Percentiles rank a stretch among this genome's conserved stretches.
Conservation (phyloP, 2,329 filamentous ascomycete genomes). For the Colletotrichum lini region DNA sequence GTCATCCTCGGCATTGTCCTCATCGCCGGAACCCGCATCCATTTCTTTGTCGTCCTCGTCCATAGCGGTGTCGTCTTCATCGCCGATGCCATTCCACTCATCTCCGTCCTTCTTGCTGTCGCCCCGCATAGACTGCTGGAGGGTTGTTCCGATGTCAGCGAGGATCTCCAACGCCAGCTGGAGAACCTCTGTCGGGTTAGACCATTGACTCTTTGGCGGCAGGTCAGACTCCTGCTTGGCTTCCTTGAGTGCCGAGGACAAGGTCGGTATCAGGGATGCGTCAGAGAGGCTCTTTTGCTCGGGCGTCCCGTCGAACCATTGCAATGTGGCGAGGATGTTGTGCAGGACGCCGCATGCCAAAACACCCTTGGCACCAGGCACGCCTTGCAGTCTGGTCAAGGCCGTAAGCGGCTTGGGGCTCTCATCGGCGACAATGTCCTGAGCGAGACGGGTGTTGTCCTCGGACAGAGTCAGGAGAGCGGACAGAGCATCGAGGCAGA, state of each 20-base stretch:
- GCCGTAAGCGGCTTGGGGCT: constrained; percentile 63
- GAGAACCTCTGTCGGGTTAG: constrained; percentile 61
- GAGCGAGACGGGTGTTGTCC: constrained; percentile 68
- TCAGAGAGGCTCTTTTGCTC: constrained; percentile 65
- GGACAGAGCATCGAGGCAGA: constrained; percentile 64
- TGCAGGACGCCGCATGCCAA: constrained; percentile 74
- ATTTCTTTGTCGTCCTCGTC: constrained; percentile 52
- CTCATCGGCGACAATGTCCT: constrained; percentile 67
- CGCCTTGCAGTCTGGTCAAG: constrained; percentile 64
- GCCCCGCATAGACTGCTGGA: constrained; percentile 64
- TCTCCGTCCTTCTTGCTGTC: constrained; percentile 52
- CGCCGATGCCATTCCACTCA: constrained; percentile 57
- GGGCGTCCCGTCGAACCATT: constrained; percentile 67
- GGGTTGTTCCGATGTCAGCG: constrained; percentile 73
- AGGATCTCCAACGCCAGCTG: constrained; percentile 73
- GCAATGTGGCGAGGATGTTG: constrained; percentile 70
- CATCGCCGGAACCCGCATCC: constrained; percentile 53
- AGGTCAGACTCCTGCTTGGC: constrained; percentile 47
- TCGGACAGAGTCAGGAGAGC: constrained; percentile 73
- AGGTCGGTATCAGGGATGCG: constrained; percentile 62
- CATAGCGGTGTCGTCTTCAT: constrained; percentile 56
- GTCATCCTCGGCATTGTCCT: constrained; percentile 54
- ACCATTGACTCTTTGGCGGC: constrained; percentile 53
- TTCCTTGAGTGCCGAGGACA: constrained; percentile 58
- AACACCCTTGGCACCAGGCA: constrained; percentile 64